Conservation (phyloP, 1,139 yeast species). For the Blastobotrys persicus region DNA sequence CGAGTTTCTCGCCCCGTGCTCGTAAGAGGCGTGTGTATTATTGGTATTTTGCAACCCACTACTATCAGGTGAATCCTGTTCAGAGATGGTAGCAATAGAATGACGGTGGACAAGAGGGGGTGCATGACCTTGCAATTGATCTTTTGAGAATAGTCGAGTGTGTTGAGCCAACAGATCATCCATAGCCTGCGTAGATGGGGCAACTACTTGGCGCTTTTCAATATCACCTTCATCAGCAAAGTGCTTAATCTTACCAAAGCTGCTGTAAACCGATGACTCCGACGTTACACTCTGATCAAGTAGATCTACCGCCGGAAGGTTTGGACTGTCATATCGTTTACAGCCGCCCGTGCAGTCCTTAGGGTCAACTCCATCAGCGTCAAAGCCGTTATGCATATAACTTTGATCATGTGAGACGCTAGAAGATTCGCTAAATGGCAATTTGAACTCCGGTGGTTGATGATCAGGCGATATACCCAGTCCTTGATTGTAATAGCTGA, state of each 20-base stretch:
- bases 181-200: slow-evolving; percentile 15
- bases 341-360: not conserved
- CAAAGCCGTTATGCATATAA: not conserved
- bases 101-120: slow-evolving; percentile 2
- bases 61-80: slow-evolving; percentile 10
- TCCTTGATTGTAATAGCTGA: slow-evolving; percentile 28
- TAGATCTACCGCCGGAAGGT: not conserved
- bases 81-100: slow-evolving; percentile 21
- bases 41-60: not conserved
- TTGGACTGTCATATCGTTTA: not conserved
- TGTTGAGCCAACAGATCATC: slow-evolving; percentile 25
- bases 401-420: not conserved
- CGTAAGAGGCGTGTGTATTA: no score
- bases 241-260: not conserved
- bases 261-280: slow-evolving; percentile 1
- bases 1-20: not conserved
- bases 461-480: slow-evolving; percentile 6
- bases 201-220: slow-evolving; percentile 5
- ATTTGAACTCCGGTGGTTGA: slow-evolving; percentile 13
- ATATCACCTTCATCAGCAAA: slow-evolving; percentile 1
- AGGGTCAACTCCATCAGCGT: slow-evolving; percentile 6
- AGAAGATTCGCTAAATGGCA: slow-evolving; percentile 8
- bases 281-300: not conserved
- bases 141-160: slow-evolving; percentile 21
- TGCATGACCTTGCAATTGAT: slow-evolving; percentile 7